Evolutionary conservation across 768 basidiomycete genomes (phyloP), one percentile per base, ranked within the genome.

Genomic region (Suillus alpinus): DNA sequence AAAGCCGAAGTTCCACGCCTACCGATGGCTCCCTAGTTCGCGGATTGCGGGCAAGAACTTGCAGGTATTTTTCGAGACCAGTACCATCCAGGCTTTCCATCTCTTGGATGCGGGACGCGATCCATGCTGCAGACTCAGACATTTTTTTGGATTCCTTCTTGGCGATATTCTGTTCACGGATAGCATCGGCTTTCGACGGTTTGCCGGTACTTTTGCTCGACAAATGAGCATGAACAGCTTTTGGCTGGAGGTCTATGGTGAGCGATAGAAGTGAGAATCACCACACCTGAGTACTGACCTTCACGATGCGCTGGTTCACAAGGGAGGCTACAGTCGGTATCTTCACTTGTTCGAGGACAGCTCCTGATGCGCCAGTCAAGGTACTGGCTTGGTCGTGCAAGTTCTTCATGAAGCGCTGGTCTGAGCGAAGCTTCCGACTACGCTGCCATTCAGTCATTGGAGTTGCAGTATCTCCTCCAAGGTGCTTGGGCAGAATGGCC

Each of bases 361-460:
- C 77, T 1, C 88, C 89, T 0, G 77, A 78, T 6, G 87, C 86
- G 0, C 88, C 88, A 0, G 85, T 86, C 59, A 90, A 68, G 0
- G 86, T 87, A 41, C 80, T 81, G 10, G 88, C 87, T 47, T 85
- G 83, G 56, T 77, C 73, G 56, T 86, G 85, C 59, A 90, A 66
- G 13, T 67, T 73, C 36, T 78, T 72, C 83, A 87, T 87, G 67
- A 82, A 84, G 0, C 79, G 73, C 65, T 91, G 89, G n/a, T 83
- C 77, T 16, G 68, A 65, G 16, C 75, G 71, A 49, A 83, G 73
- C 52, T 66, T 69, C 63, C 69, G 76, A 61, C 58, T 70, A 31
- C 78, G 76, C 57, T 76, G 73, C 69, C 76, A 65, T 58, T 69
- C 76, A 52, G 77, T 74, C 36, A 64, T 50, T 1, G 68, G 68